Evolutionary conservation across 768 basidiomycete species (phyloP), one percentile per base, ranked within the genome.

Genomic region (Chalciporus pseudorubinellus): DNA sequence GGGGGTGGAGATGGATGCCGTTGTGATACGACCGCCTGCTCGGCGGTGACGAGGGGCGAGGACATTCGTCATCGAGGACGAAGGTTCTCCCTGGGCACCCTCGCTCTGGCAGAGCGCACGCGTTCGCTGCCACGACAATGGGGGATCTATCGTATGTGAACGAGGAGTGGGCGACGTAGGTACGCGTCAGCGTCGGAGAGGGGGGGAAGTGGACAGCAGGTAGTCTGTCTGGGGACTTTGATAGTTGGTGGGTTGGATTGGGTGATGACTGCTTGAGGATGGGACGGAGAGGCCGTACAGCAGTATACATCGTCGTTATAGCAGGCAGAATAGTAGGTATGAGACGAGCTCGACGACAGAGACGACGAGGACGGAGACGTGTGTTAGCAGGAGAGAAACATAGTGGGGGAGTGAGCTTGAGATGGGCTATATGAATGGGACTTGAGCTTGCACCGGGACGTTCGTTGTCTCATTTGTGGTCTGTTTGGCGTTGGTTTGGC

Each of bases 21-120:
- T 21, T 44, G 53, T 61, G 58, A 46, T 59, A 58, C 31, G 61
- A 44, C 38, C 29, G 34, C 31, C 56, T 48, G 60, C 60, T 47
- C 53, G 59, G 31, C 34, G 45, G 57, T 16, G 53, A 48, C 44
- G 56, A 33, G 47, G 54, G 53, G 33, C 2, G 41, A 56, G 48
- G 26, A 53, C 51, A 36, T 59, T 54, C 52, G 10, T 75, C 79
- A 46, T 74, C 78, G 46, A 80, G 73, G 53, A 70, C 68, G 62
- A 87, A 88, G 5, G 85, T 87, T 55, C 83, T 77, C 22, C 86
- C 85, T 44, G 85, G 84, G 64, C 84, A 87, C 26, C 87, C 87
- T 53, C 90, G 83, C 59, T 81, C 88, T 31, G 91, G 90, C 20
- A 93, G 77, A 10, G 84, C 82, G 63, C 89, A 91, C 31, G 75